These are phyloP conservation scores for Xylona heveae DNA, from an alignment of 495 filamentous ascomycete species.

Conservation along the genomic window DNA sequence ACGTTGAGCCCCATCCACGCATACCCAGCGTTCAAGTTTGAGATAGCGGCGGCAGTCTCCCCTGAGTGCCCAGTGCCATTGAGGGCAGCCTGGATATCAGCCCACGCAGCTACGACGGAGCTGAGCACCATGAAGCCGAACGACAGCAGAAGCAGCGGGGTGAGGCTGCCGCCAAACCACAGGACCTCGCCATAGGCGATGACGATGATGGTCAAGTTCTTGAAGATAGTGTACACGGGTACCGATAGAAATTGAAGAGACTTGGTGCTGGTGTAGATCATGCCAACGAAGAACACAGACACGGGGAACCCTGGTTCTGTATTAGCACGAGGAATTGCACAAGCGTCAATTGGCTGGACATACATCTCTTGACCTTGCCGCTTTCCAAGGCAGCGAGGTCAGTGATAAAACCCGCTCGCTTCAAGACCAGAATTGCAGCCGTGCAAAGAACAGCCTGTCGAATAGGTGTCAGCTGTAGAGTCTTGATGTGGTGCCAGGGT, in stretches of 20 bases:
- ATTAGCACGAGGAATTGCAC: background rate
- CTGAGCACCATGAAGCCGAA: constrained; percentile 95
- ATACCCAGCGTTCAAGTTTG: constrained; percentile 85
- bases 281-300: constrained; percentile 84
- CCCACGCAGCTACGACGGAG: constrained; percentile 89
- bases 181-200: constrained; percentile 97
- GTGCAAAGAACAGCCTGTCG: constrained; percentile 77
- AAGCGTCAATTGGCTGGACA: constrained; percentile 11
- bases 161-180: constrained; percentile 93
- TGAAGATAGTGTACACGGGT: constrained; percentile 98
- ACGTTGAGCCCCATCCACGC: constrained; percentile 97
- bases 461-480: no score
- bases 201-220: constrained; percentile 95
- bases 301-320: constrained; percentile 69
- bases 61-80: constrained; percentile 29
- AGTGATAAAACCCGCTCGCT: constrained; percentile 61
- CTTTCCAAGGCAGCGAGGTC: constrained; percentile 73
- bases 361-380: constrained; percentile 85
- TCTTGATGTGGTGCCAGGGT: no score
- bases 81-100: constrained; percentile 78
- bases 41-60: constrained; percentile 51
- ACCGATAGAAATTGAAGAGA: constrained; percentile 90
- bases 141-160: constrained; percentile 66
- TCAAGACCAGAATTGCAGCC: constrained; percentile 65
- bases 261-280: constrained; percentile 97